phyloP scores from a whole-genome alignment of 1,139 yeast species.

The Blastobotrys niveus region DNA sequence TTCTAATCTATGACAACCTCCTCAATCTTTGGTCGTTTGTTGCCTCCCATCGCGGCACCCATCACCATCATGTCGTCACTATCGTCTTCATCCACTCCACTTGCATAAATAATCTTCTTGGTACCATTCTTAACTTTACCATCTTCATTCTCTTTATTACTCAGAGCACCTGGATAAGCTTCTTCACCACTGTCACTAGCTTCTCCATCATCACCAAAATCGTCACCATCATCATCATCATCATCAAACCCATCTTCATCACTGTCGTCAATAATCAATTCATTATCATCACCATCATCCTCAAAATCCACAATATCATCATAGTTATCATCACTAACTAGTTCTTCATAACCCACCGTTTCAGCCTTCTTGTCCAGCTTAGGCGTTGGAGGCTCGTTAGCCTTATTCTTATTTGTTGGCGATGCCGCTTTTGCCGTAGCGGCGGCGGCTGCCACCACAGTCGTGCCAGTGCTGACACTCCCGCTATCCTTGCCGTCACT shows the following conservation, averaged over 20 bases:
- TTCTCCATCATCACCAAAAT: background rate
- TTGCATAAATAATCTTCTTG: background rate
- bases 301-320: background rate
- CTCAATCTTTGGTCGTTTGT: background rate
- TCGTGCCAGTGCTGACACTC: background rate
- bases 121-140: background rate
- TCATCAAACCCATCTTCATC: conserved; percentile 1
- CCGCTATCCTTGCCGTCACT: background rate
- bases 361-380: background rate
- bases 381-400: too few species aligned
- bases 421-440: background rate
- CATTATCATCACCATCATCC: conserved; percentile 2
- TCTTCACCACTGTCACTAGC: background rate
- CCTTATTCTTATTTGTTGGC: background rate
- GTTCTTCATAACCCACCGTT: too few species aligned
- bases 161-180: too few species aligned
- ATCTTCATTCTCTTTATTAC: background rate
- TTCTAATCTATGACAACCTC: conserved; percentile 3
- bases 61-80: background rate
- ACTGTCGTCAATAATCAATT: background rate
- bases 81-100: background rate
- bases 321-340: too few species aligned
- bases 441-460: background rate
- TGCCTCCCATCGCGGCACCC: background rate
- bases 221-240: background rate